phyloP scores from a whole-genome alignment of 176 grass and related monocot genomes.

The Oryza officinalis region DNA sequence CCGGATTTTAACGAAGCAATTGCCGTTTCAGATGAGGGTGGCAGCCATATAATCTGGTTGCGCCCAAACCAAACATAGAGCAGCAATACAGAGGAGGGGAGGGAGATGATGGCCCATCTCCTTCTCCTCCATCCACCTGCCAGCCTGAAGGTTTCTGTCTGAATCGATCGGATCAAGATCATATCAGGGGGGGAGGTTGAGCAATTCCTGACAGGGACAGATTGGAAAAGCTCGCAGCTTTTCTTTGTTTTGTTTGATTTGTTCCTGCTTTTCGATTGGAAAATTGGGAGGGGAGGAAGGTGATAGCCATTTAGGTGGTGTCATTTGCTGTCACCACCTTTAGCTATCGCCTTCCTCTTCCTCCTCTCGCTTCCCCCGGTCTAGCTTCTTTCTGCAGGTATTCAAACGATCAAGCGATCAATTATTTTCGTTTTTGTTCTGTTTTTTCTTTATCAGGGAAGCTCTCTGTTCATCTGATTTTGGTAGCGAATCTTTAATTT shows the following conservation, averaged over 20 bases:
- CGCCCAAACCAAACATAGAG: neutral
- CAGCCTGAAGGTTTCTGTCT: neutral
- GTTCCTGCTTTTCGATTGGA: neutral
- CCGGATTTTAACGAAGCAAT: neutral
- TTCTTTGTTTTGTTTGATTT: neutral
- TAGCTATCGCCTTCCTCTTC: slow-evolving; percentile 51
- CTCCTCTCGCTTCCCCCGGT: neutral
- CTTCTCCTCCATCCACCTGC: neutral
- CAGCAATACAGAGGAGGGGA: neutral
- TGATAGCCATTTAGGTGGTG: slow-evolving; percentile 38
- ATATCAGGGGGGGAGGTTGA: neutral
- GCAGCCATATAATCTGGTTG: neutral
- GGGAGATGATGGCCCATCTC: neutral
- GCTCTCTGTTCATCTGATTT: slow-evolving; percentile 21
- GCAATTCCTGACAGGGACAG: slow-evolving; percentile 34
- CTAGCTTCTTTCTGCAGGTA: slow-evolving; percentile 27
- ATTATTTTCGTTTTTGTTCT: neutral
- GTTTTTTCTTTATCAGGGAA: neutral
- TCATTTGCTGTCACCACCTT: slow-evolving; percentile 28
- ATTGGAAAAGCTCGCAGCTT: neutral
- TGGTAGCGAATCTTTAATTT: neutral
- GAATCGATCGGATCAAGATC: neutral
- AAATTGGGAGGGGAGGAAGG: slow-evolving; percentile 35
- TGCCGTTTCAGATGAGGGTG: neutral
- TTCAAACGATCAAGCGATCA: slow-evolving; percentile 8